Evolutionary conservation across 441 rosid species (phyloP).

Genomic region (Erysimum cheiri): DNA sequence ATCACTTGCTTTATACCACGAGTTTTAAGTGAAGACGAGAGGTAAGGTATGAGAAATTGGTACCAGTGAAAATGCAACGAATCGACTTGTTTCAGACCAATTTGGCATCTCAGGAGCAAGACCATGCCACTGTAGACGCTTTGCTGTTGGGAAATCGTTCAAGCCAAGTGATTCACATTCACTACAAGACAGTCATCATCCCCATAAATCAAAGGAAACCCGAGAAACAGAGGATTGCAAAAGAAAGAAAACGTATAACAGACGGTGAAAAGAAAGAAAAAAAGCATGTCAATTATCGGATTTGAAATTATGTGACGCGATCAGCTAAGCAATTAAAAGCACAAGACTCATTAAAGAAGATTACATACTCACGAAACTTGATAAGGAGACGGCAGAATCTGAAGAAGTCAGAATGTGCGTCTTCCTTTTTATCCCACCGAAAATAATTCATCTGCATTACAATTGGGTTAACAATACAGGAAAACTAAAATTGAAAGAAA

Average conservation of each 20-base stretch:
- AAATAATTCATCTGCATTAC: conserved; percentile 78
- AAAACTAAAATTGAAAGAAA: conserved; percentile 34
- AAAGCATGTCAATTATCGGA: conserved; percentile 5
- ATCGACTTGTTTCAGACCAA: conserved; percentile 88
- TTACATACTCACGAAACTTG: conserved; percentile 76
- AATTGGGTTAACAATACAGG: conserved; percentile 12
- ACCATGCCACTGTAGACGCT: conserved; percentile 96
- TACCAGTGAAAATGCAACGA: conserved; percentile 95
- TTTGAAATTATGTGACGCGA: conserved; percentile 2
- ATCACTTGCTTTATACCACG: neutral
- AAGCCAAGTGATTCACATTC: conserved; percentile 91
- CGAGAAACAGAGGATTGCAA: conserved; percentile 16
- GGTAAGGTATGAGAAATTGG: conserved; percentile 10
- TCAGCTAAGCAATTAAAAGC: neutral
- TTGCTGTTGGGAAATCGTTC: conserved; percentile 83
- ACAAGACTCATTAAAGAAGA: conserved; percentile 10
- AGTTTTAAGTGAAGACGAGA: neutral
- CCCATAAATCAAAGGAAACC: conserved; percentile 26
- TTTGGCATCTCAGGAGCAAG: conserved; percentile 75
- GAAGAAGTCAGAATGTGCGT: conserved; percentile 73
- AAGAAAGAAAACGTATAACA: neutral
- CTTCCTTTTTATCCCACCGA: conserved; percentile 93
- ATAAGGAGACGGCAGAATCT: conserved; percentile 84
- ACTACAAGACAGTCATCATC: conserved; percentile 50
- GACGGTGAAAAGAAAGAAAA: neutral